These are phyloP conservation scores for Blastobotrys peoriensis DNA, from an alignment of 805 yeast species.

Conservation along the genomic window DNA sequence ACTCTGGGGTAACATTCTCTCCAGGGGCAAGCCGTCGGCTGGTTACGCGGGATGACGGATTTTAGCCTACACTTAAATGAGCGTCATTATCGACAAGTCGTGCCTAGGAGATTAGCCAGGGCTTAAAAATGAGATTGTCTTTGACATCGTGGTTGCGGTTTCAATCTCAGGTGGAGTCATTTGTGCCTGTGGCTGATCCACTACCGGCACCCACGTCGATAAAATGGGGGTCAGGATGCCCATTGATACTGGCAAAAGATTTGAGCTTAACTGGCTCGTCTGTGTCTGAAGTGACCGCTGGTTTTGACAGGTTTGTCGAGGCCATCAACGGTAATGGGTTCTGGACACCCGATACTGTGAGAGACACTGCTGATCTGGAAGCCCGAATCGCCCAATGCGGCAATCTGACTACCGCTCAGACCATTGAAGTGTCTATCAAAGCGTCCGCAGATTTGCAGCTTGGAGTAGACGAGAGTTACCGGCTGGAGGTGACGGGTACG, in stretches of 20 bases:
- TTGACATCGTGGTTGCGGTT: too few species aligned
- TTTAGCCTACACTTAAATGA: too few species aligned
- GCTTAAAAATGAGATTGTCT: too few species aligned
- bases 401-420: background rate
- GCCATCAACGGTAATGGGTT: background rate
- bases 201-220: conserved; percentile 19
- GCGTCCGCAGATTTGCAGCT: conserved; percentile 31
- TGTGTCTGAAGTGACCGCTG: conserved; percentile 31
- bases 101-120: too few species aligned
- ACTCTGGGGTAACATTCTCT: too few species aligned
- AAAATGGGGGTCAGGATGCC: conserved; percentile 15
- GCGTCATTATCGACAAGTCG: too few species aligned
- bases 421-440: conserved; percentile 16
- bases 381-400: background rate
- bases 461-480: conserved; percentile 38
- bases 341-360: background rate
- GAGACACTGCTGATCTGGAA: background rate
- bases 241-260: conserved; percentile 6
- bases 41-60: too few species aligned
- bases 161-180: too few species aligned
- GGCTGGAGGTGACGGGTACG: conserved; percentile 20
- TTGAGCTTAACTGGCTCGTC: conserved; percentile 8
- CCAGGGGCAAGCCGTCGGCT: too few species aligned
- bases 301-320: background rate
- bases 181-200: conserved; percentile 16